A percentile compares a stretch with the other conserved stretches of the same genome.
These are phyloP conservation scores for Vigna radiata DNA, from an alignment of 306 rosid genomes.

Conservation along the genomic window DNA sequence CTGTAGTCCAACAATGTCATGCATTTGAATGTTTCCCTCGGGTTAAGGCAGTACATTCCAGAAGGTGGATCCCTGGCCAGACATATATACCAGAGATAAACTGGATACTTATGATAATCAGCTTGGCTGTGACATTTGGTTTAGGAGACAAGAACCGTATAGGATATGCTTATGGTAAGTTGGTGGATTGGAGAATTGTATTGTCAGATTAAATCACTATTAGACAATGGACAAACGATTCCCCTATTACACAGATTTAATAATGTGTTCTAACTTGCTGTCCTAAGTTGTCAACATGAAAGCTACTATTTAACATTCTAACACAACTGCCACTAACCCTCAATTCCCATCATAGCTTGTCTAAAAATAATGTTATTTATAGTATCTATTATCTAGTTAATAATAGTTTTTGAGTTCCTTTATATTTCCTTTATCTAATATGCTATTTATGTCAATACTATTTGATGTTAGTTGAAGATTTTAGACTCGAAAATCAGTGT, in stretches of 20 bases:
- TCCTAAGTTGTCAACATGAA: neutral
- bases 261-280: neutral
- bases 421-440: slow-evolving; percentile 28
- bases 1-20: slow-evolving; percentile 76
- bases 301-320: neutral
- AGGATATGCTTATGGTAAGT: slow-evolving; percentile 81
- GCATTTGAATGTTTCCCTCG: slow-evolving; percentile 92
- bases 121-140: slow-evolving; percentile 70
- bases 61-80: slow-evolving; percentile 89
- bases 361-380: slow-evolving; percentile 19
- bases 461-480: neutral
- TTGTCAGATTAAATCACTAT: neutral
- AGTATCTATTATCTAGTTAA: slow-evolving; percentile 17
- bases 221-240: neutral
- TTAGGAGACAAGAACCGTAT: slow-evolving; percentile 58
- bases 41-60: slow-evolving; percentile 74
- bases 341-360: neutral
- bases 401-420: slow-evolving; percentile 17
- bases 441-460: slow-evolving; percentile 31
- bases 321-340: neutral
- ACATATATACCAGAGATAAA: slow-evolving; percentile 86
- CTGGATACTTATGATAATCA: slow-evolving; percentile 81
- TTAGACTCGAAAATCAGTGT: no score
- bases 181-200: neutral
- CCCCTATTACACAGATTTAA: neutral